Conservation (phyloP, 2,329 filamentous ascomycete genomes). For the Cercospora sp. region DNA sequence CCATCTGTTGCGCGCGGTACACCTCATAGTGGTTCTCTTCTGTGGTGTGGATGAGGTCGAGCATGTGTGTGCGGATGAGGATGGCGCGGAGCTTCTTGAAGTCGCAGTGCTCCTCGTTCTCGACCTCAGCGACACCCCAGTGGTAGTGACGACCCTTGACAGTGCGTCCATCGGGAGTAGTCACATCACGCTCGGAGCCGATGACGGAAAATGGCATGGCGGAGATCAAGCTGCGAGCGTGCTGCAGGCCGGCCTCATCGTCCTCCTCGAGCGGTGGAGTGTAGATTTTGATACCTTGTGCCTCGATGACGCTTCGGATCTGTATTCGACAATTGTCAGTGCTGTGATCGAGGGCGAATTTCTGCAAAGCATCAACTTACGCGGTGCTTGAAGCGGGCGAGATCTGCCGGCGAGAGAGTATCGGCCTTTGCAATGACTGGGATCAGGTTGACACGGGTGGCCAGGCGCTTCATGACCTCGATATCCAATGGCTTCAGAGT, state of each 20-base stretch:
- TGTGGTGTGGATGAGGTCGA: slow-evolving; percentile 98
- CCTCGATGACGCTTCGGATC: slow-evolving; percentile 94
- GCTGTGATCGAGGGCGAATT: too few relatives aligned
- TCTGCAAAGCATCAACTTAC: slow-evolving; percentile 55
- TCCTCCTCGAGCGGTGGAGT: slow-evolving; percentile 97
- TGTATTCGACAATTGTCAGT: slow-evolving; percentile 46
- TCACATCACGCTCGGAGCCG: slow-evolving; percentile 98
- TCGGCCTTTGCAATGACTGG: slow-evolving; percentile 98
- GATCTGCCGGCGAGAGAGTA: slow-evolving; percentile 87
- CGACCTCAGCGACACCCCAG: slow-evolving; percentile 98
- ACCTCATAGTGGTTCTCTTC: slow-evolving; percentile 99
- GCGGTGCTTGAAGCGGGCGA: slow-evolving; percentile 92
- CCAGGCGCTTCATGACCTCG: slow-evolving; percentile 99
- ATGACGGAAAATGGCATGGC: slow-evolving; percentile 99
- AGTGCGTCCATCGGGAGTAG: slow-evolving; percentile 91
- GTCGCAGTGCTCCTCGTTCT: slow-evolving; percentile 99
- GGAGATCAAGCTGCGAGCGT: slow-evolving; percentile 89
- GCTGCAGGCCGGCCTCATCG: slow-evolving; percentile 91
- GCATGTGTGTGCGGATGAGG: slow-evolving; percentile 93
- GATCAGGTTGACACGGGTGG: slow-evolving; percentile 96
- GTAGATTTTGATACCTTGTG: slow-evolving; percentile 99
- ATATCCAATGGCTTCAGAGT: slow-evolving; percentile 98
- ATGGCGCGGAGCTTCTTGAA: slow-evolving; percentile 99
- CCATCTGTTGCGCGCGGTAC: slow-evolving; percentile 99
- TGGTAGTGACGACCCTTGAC: slow-evolving; percentile 99